Evolutionary conservation across 495 filamentous ascomycete species (phyloP).

Genomic region (Aspergillus taichungensis): DNA sequence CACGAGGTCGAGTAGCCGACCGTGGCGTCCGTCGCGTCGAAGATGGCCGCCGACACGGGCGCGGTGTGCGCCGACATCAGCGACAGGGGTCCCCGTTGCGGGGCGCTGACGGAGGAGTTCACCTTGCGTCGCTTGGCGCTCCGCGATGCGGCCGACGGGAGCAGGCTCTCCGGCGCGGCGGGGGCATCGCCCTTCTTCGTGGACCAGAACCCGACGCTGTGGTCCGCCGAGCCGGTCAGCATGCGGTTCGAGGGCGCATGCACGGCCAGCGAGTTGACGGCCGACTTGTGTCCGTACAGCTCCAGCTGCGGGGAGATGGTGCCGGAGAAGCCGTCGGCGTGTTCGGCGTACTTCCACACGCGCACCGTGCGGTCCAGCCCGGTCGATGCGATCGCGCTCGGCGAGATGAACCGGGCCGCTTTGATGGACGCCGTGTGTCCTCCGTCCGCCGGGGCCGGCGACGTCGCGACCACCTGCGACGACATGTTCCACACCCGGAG

Average conservation of each 20-base stretch:
- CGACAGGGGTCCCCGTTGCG: constrained; percentile 72
- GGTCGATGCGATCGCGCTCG: constrained; percentile 66
- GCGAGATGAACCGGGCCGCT: constrained; percentile 68
- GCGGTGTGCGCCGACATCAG: constrained; percentile 62
- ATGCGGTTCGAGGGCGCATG: constrained; percentile 67
- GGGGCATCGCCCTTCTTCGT: constrained; percentile 65
- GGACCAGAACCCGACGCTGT: constrained; percentile 77
- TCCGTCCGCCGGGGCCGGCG: constrained; percentile 48
- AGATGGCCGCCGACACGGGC: constrained; percentile 65
- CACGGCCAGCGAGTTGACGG: constrained; percentile 68
- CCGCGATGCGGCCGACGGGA: constrained; percentile 50
- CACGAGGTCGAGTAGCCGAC: constrained; percentile 82
- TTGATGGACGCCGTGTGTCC: constrained; percentile 73
- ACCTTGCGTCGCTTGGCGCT: constrained; percentile 71
- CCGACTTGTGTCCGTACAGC: constrained; percentile 73
- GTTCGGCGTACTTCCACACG: constrained; percentile 76
- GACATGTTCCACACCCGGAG: constrained; percentile 83
- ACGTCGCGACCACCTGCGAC: constrained; percentile 66
- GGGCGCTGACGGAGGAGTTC: constrained; percentile 49
- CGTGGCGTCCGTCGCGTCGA: constrained; percentile 74
- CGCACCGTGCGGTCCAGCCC: constrained; percentile 76
- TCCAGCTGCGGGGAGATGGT: constrained; percentile 69
- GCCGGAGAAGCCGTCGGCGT: constrained; percentile 47
- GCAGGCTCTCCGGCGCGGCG: constrained; percentile 52
- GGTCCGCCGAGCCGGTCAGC: constrained; percentile 74